Percentiles rank a stretch among this genome's conserved stretches.
phyloP scores from a whole-genome alignment of 1,139 yeast genomes.

The Suhomyces maxii region DNA sequence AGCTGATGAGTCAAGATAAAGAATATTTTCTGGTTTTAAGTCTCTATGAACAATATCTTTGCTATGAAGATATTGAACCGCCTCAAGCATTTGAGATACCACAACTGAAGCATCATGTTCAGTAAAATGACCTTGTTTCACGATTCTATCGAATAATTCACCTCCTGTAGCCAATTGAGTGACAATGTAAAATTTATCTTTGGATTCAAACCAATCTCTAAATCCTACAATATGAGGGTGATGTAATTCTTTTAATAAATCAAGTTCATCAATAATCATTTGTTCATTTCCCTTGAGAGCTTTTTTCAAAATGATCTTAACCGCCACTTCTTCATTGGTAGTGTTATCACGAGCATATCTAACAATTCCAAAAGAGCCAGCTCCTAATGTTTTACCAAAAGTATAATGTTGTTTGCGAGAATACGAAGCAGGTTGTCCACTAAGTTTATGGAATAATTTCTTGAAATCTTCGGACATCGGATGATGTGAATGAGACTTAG shows the following conservation, averaged over 20 bases:
- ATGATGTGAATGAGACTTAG: background rate
- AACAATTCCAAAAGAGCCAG: constrained; percentile 90
- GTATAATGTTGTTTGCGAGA: constrained; percentile 61
- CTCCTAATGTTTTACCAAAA: constrained; percentile 82
- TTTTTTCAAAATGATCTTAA: constrained; percentile 80
- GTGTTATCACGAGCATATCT: constrained; percentile 64
- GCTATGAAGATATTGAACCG: constrained; percentile 71
- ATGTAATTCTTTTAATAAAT: constrained; percentile 59
- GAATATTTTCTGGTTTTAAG: constrained; percentile 84
- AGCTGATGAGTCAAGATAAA: constrained; percentile 54
- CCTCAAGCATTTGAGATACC: constrained; percentile 67
- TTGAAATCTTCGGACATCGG: constrained; percentile 21
- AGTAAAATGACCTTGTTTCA: constrained; percentile 73
- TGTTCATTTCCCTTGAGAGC: constrained; percentile 74
- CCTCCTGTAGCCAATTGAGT: constrained; percentile 89
- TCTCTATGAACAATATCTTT: constrained; percentile 85
- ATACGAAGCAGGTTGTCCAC: constrained; percentile 76
- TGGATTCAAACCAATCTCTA: constrained; percentile 85
- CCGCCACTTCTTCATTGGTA: constrained; percentile 75
- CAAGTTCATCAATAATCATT: constrained; percentile 72
- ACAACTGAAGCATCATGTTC: constrained; percentile 80
- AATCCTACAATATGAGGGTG: constrained; percentile 85
- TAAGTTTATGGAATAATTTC: constrained; percentile 49
- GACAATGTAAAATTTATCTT: constrained; percentile 72
- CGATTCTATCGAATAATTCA: constrained; percentile 82